These are phyloP conservation scores for Hippophae tibetana DNA, from an alignment of 306 rosid species.

Conservation along the genomic window DNA sequence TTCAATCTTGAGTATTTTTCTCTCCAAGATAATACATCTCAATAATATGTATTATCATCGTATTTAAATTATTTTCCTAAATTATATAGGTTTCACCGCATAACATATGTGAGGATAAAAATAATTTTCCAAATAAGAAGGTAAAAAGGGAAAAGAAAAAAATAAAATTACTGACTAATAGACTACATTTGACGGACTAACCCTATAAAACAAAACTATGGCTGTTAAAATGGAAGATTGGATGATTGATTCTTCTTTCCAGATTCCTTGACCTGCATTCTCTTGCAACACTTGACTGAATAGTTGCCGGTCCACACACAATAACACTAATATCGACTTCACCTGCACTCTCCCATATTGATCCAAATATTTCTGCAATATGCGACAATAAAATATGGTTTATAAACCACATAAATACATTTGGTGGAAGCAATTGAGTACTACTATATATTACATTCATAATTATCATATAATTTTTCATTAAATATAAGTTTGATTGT, in stretches of 20 bases:
- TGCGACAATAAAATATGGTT: neutral
- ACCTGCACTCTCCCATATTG: constrained; percentile 33
- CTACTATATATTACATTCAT: too few relatives aligned
- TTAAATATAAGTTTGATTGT: too few relatives aligned
- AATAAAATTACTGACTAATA: neutral
- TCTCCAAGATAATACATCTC: too few relatives aligned
- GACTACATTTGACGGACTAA: neutral
- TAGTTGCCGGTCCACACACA: constrained; percentile 57
- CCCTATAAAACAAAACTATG: constrained; percentile 61
- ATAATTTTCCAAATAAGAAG: neutral
- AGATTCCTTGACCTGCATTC: constrained; percentile 52
- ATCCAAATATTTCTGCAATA: constrained; percentile 43
- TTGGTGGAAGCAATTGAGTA: too few relatives aligned
- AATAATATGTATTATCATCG: too few relatives aligned
- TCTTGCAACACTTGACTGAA: constrained; percentile 47
- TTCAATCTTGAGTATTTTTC: too few relatives aligned
- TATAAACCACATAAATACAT: too few relatives aligned
- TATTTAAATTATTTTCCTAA: too few relatives aligned
- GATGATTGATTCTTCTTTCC: constrained; percentile 27
- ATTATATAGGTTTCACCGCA: too few relatives aligned
- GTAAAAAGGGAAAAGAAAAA: neutral
- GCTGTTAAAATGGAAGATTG: constrained; percentile 59
- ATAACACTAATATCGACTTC: constrained; percentile 45
- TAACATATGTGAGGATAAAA: too few relatives aligned
- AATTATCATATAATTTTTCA: too few relatives aligned